phyloP scores from a whole-genome alignment of 768 basidiomycete species.

The Cyclocybe cylindracea region DNA sequence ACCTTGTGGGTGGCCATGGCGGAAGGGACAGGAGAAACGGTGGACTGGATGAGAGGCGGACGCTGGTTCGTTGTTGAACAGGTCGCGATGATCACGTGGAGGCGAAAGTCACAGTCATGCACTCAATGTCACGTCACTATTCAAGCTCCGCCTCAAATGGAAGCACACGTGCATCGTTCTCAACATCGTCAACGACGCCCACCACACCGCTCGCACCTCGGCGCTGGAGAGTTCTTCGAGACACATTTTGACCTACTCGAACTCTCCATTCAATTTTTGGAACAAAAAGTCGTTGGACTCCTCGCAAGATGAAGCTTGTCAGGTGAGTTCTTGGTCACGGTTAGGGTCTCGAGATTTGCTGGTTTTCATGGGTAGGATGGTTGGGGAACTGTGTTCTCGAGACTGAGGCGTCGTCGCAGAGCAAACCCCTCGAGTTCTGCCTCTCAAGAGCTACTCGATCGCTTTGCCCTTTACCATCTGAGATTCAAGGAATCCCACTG shows the following conservation, averaged over 20 bases:
- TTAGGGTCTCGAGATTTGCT: slow-evolving; percentile 1
- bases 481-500: background rate
- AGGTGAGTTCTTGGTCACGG: slow-evolving; percentile 46
- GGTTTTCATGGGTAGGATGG: background rate
- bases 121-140: background rate
- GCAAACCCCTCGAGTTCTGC: too few relatives aligned
- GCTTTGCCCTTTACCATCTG: background rate
- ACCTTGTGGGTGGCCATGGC: slow-evolving; percentile 48
- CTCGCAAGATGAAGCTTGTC: slow-evolving; percentile 75
- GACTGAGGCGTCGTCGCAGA: background rate
- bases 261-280: background rate
- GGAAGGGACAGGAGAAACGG: background rate
- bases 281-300: background rate
- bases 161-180: slow-evolving; percentile 10
- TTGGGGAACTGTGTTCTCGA: background rate
- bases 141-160: slow-evolving; percentile 11
- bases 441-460: background rate
- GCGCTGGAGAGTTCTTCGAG: background rate
- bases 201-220: background rate
- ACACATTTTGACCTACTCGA: slow-evolving; percentile 1
- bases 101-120: background rate
- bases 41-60: slow-evolving; percentile 5
- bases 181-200: slow-evolving; percentile 16
- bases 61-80: slow-evolving; percentile 5
- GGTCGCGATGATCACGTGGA: slow-evolving; percentile 20